Conservation (phyloP, 2,329 filamentous ascomycete genomes). For the Arthrocladium fulminans region DNA sequence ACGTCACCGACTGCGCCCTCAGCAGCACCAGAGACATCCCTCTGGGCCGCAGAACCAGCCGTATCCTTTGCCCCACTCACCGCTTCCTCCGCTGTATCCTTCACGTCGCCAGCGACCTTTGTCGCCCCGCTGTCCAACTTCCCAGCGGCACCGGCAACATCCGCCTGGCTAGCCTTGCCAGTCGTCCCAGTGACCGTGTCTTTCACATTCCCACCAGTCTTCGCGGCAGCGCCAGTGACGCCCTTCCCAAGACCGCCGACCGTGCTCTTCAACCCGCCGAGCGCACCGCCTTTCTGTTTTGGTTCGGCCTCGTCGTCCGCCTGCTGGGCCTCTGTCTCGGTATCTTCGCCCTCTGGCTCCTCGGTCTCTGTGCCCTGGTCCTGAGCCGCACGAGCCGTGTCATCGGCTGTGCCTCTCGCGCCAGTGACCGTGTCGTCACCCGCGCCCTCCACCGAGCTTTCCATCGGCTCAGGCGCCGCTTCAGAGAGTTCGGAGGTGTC, state of each 20-base stretch:
- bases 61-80: slow-evolving; percentile 47
- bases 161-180: slow-evolving; percentile 25
- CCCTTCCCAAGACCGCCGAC: slow-evolving; percentile 11
- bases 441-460: slow-evolving; percentile 19
- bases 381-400: slow-evolving; percentile 24
- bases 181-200: slow-evolving; percentile 27
- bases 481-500: slow-evolving; percentile 22
- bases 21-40: slow-evolving; percentile 31
- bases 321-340: slow-evolving; percentile 45
- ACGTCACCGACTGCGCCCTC: slow-evolving; percentile 24
- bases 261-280: slow-evolving; percentile 14
- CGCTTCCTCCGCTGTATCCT: slow-evolving; percentile 31
- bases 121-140: slow-evolving; percentile 9
- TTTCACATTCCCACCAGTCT: slow-evolving; percentile 47
- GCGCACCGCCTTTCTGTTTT: slow-evolving; percentile 22
- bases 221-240: slow-evolving; percentile 31
- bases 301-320: slow-evolving; percentile 22
- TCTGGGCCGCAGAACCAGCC: slow-evolving; percentile 27
- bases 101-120: slow-evolving; percentile 14
- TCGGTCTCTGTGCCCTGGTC: slow-evolving; percentile 14
- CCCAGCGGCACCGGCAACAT: slow-evolving; percentile 11
- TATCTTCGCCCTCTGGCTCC: slow-evolving; percentile 16
- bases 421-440: slow-evolving; percentile 17
- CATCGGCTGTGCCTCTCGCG: slow-evolving; percentile 22
- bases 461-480: slow-evolving; percentile 20